Evolutionary conservation across 768 basidiomycete species (phyloP), one percentile per base, ranked within the genome.

Genomic region (Leccinum subtestaceum): DNA sequence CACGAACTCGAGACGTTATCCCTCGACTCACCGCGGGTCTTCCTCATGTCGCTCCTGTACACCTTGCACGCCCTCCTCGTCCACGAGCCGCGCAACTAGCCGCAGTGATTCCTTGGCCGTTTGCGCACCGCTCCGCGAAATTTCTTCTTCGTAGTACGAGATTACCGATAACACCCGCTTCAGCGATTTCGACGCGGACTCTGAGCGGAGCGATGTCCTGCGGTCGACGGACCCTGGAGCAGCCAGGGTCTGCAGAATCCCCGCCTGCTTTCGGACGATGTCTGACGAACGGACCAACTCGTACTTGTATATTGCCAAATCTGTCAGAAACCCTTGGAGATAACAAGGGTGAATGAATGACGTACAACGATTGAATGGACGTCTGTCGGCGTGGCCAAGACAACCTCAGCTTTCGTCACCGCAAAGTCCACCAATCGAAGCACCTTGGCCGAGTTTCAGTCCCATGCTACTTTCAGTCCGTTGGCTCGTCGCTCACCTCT

Each of bases 281-380:
- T 75, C 62, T 5, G 81, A 76, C 5, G 84, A 84, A 19, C 86
- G 80, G 21, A 88, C 80, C 19, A 89, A 75, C 62, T 89, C 86
- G 60, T 89, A 89, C 86, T 88, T 48, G 23, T n/a, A 52, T 13
- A 31, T 52, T 13, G 15, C 31, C 34, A 47, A 19, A 21, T 32
- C 31, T 49, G 43, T 59, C 56, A 52, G 40, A 36, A 56, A 31
- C 7, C 1, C 43, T 45, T 15, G 36, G 48, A 52, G 53, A 46
- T 27, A 60, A 34, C 36, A 56, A n/a, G 7, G 27, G 1, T 43
- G n/a, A 43, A 19, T 0, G 9, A 43, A n/a, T 29, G 34, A 73
- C 86, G 64, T 71, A 89, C 88, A 56, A 89, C 78, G 25, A 89
- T 75, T 55, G 84, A 82, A 59, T 89, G 84, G 5, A 84, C 58